A percentile compares a stretch with the other conserved stretches of the same genome.
Evolutionary conservation across 140 eudicot species (phyloP).

Genomic region (Cichorium intybus): DNA sequence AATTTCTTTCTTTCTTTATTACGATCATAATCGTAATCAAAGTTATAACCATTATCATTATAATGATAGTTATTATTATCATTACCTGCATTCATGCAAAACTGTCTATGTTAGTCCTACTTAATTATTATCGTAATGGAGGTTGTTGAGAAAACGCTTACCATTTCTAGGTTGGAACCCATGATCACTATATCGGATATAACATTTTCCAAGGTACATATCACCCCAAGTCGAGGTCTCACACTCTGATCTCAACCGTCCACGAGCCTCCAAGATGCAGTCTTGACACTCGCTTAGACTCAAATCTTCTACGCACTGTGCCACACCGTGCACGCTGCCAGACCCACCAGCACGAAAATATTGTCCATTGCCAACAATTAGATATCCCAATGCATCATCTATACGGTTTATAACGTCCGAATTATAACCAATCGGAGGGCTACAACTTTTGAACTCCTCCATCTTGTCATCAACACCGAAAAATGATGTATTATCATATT

Average conservation of each 20-base stretch:
- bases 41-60: too few species aligned
- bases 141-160: too few species aligned
- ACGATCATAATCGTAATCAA: background rate
- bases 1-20: background rate
- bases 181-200: constrained; percentile 55
- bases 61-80: background rate
- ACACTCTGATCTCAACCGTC: constrained; percentile 57
- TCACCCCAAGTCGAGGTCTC: constrained; percentile 58
- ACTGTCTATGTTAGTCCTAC: background rate
- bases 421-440: constrained; percentile 43
- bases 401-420: constrained; percentile 23
- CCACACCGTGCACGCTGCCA: constrained; percentile 56
- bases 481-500: constrained; percentile 50
- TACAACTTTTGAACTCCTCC: constrained; percentile 45
- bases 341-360: constrained; percentile 48
- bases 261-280: constrained; percentile 63
- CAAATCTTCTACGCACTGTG: constrained; percentile 68
- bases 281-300: constrained; percentile 55
- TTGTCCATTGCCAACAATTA: constrained; percentile 39
- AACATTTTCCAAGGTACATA: constrained; percentile 73
- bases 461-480: constrained; percentile 56
- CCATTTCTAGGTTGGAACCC: background rate
- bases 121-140: too few species aligned
- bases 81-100: background rate
- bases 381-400: constrained; percentile 38